phyloP scores from a whole-genome alignment of 2,329 filamentous ascomycete genomes.

The Pseudopyrenochaeta lycopersici region DNA sequence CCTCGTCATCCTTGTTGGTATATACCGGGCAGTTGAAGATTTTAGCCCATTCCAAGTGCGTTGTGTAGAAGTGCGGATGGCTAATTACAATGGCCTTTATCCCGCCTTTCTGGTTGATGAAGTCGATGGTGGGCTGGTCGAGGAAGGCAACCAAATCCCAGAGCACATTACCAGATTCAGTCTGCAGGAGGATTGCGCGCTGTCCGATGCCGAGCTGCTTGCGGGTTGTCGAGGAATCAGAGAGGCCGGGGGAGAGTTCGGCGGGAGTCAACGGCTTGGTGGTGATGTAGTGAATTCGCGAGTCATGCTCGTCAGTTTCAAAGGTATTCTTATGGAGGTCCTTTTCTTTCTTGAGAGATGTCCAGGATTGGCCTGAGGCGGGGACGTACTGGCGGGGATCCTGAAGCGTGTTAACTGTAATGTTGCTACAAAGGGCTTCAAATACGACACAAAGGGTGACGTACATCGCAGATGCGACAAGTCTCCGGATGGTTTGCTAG shows the following conservation, averaged over 20 bases:
- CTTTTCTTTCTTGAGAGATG: slow-evolving; percentile 61
- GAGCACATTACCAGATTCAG: slow-evolving; percentile 73
- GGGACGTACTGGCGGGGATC: slow-evolving; percentile 75
- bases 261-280: slow-evolving; percentile 45
- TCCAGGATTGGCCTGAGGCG: slow-evolving; percentile 70
- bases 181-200: slow-evolving; percentile 73
- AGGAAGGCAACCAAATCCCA: slow-evolving; percentile 82
- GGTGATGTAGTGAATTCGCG: slow-evolving; percentile 54
- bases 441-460: slow-evolving; percentile 15
- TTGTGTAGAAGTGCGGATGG: slow-evolving; percentile 85
- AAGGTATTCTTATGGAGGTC: slow-evolving; percentile 64
- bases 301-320: slow-evolving; percentile 57
- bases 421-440: neutral
- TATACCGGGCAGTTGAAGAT: slow-evolving; percentile 77
- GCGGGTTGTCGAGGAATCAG: slow-evolving; percentile 48
- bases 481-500: slow-evolving; percentile 59
- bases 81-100: slow-evolving; percentile 76
- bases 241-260: slow-evolving; percentile 29
- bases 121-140: slow-evolving; percentile 68
- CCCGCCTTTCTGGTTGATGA: slow-evolving; percentile 69
- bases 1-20: slow-evolving; percentile 69
- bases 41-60: slow-evolving; percentile 76
- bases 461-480: slow-evolving; percentile 78
- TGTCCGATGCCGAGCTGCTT: slow-evolving; percentile 76
- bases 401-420: slow-evolving; percentile 36